Percentiles rank a stretch among this genome's conserved stretches.
Conservation (phyloP, 1,284 basidiomycete species). For the Phellopilus nigrolimitatus region DNA sequence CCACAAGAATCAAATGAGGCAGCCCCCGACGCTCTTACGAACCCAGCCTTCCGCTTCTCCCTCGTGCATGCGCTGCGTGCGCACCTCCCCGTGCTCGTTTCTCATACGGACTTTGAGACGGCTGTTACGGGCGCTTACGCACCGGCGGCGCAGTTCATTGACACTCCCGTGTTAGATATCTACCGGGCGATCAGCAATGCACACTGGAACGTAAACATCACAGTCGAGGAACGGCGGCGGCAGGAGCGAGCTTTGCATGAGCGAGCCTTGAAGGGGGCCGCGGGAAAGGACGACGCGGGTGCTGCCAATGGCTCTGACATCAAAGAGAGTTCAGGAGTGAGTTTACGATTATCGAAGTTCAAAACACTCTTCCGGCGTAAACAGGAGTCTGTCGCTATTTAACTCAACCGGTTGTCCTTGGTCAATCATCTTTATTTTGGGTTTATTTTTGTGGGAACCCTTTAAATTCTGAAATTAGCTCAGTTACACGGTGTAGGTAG, state of each 20-base stretch:
- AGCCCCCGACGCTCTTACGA: conserved; percentile 10
- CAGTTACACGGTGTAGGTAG: no score
- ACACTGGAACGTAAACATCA: conserved; percentile 30
- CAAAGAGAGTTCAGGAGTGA: not conserved
- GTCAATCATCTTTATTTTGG: not conserved
- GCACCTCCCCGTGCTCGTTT: conserved; percentile 23
- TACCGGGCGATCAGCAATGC: conserved; percentile 24
- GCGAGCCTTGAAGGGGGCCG: not conserved
- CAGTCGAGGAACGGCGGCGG: conserved; percentile 22
- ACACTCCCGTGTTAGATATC: conserved; percentile 24
- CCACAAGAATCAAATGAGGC: not conserved
- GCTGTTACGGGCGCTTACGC: conserved; percentile 25
- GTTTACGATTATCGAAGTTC: not conserved
- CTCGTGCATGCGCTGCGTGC: conserved; percentile 30
- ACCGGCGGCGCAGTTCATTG: conserved; percentile 19
- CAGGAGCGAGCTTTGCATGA: conserved; percentile 19
- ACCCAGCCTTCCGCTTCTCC: conserved; percentile 25
- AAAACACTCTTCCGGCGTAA: not conserved
- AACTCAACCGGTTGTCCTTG: not conserved
- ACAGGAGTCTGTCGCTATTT: not conserved
- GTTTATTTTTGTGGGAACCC: not conserved
- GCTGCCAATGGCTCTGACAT: not conserved
- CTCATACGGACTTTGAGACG: conserved; percentile 23
- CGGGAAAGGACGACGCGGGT: not conserved
- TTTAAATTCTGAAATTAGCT: no score